A percentile compares a stretch with the other conserved stretches of the same genome.
These are phyloP conservation scores for Lolium rigidum DNA, from an alignment of 176 grass and related monocot genomes.

Conservation along the genomic window DNA sequence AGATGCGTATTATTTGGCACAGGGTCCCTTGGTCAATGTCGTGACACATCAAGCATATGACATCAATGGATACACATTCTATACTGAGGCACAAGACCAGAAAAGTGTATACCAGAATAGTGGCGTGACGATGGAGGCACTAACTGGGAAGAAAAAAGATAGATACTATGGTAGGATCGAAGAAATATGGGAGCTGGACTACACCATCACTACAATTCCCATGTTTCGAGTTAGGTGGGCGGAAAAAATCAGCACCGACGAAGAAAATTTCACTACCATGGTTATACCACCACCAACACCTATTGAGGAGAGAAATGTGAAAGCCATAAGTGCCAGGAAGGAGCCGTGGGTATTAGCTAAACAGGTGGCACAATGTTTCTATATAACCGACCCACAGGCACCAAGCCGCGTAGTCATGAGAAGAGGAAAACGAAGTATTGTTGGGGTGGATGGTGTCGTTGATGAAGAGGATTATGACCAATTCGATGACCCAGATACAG, in stretches of 20 bases:
- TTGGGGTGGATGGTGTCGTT: background rate
- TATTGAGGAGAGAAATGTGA: background rate
- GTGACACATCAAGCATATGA: background rate
- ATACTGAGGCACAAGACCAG: background rate
- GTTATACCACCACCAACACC: background rate
- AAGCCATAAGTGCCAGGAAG: background rate
- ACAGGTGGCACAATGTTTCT: background rate
- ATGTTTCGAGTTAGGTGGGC: background rate
- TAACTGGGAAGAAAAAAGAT: background rate
- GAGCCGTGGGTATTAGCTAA: background rate
- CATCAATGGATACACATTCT: background rate
- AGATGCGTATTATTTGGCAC: background rate
- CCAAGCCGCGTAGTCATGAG: background rate
- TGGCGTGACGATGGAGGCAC: background rate
- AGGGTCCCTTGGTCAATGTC: background rate
- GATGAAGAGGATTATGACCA: constrained; percentile 4
- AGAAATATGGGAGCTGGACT: background rate
- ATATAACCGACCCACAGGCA: background rate
- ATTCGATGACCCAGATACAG: background rate
- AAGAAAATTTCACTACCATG: background rate
- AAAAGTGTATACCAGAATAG: background rate
- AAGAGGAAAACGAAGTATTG: background rate
- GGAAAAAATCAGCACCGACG: background rate
- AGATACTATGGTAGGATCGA: background rate
- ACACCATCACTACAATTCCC: background rate